A percentile compares a stretch with the other conserved stretches of the same genome.
These are phyloP conservation scores for Leccinum ochraceum DNA, from an alignment of 768 basidiomycete species.

Conservation along the genomic window DNA sequence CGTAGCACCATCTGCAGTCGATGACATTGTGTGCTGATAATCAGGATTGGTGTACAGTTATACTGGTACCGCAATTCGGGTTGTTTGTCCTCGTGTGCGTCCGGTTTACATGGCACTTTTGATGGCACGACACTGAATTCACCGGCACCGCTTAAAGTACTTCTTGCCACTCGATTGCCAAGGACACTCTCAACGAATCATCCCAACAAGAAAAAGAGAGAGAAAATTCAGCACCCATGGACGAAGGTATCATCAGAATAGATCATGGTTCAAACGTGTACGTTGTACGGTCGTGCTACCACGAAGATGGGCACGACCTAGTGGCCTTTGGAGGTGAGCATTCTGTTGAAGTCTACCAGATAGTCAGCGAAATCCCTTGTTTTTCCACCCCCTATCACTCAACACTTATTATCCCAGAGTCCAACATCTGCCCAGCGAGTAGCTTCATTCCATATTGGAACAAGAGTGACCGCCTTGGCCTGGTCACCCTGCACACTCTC, in stretches of 20 bases:
- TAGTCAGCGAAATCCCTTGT: slow-evolving; percentile 46
- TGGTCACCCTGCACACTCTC: slow-evolving; percentile 76
- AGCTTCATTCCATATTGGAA: slow-evolving; percentile 75
- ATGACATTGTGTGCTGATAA: slow-evolving; percentile 16
- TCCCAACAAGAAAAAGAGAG: background rate
- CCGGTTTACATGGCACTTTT: background rate
- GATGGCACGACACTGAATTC: background rate
- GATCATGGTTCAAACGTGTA: slow-evolving; percentile 61
- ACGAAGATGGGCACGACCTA: slow-evolving; percentile 64
- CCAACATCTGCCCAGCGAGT: slow-evolving; percentile 47
- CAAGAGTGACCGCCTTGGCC: slow-evolving; percentile 69
- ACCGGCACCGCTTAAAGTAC: too few relatives aligned
- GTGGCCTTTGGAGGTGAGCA: slow-evolving; percentile 75
- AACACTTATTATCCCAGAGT: slow-evolving; percentile 33
- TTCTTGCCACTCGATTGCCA: background rate
- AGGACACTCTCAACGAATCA: background rate
- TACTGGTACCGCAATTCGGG: slow-evolving; percentile 5
- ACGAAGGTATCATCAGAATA: slow-evolving; percentile 46
- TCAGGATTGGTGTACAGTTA: background rate
- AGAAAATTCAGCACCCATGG: slow-evolving; percentile 40
- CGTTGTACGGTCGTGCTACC: slow-evolving; percentile 61
- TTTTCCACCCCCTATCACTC: slow-evolving; percentile 9
- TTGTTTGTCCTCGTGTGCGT: background rate
- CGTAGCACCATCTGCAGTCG: slow-evolving; percentile 8
- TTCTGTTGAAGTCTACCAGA: slow-evolving; percentile 65